Base-by-base conservation (phyloP, 2,329 filamentous ascomycete species). In the Tolypocladium tundrense region DNA sequence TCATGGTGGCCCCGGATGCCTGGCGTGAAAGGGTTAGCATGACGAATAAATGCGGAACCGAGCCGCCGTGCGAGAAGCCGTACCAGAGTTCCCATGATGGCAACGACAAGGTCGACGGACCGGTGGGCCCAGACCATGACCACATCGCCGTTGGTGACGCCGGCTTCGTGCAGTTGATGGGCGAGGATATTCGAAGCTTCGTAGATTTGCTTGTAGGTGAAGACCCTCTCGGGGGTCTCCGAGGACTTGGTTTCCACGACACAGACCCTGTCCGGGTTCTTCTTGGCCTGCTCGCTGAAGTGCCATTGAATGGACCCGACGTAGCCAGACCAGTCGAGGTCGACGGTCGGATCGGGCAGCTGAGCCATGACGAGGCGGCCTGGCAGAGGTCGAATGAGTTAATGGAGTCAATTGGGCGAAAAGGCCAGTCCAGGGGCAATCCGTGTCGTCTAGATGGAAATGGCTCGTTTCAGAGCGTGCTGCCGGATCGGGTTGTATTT, bases 61-160 rank as follows among this genome's bases (percentile, higher is more conserved):
- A 14, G 31, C 14, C 10, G 27, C 14, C 42, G 24, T 7, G 39
- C 13, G 39, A 10, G 39, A 33, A 3, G 50, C 35, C 59, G 42
- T 58, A 61, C 62, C 69, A 84, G 69, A 27, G 80, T 81, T 60
- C 91, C 92, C 90, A 96, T 96, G 57, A 91, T 86, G 41, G 88
- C 90, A 53, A 77, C 68, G 50, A 84, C 77, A 14, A 85, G 71
- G 35, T 84, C 80, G 40, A 96, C 91, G 53, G 62, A 85, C 59
- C 92, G 85, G 73, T 96, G 83, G 58, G 90, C 90, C 69, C 86
- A 97, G 62, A 94, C 89, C 90, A 96, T 96, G 66, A 96, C 91
- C 2, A 96, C 91, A 68, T 97, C 91, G 10, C 91, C 91, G 64
- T 85, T 79, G 59, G 85, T 79, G 62, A 91, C 79, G 59, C 92